Conservation (phyloP, 23 red algal genomes). For the Gracilaria caudata region DNA sequence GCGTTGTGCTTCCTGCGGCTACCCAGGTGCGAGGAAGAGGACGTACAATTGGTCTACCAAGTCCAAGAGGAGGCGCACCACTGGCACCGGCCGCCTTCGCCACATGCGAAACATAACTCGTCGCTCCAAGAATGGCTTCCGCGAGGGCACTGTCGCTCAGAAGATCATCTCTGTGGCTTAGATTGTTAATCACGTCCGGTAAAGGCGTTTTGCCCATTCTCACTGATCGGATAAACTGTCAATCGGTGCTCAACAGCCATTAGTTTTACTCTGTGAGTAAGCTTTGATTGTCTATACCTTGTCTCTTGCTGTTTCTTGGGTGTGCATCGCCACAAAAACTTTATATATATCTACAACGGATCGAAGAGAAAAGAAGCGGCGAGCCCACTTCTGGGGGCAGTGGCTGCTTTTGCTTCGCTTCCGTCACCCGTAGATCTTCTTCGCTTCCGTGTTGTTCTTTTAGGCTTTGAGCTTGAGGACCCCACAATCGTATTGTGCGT, state of each 20-base stretch:
- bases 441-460: conserved; percentile 36
- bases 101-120: conserved; percentile 85
- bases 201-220: neutral
- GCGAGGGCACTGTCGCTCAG: conserved; percentile 72
- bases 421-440: neutral
- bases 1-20: conserved; percentile 90
- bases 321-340: neutral
- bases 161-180: conserved; percentile 51
- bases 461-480: neutral
- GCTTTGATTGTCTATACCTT: neutral
- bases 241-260: neutral
- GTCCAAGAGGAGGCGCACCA: conserved; percentile 94
- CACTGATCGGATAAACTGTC: neutral
- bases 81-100: conserved; percentile 90
- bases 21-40: conserved; percentile 87
- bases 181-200: neutral
- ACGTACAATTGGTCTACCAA: conserved; percentile 96
- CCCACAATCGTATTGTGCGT: neutral
- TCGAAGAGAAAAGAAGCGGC: conserved; percentile 45
- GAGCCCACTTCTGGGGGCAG: neutral
- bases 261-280: neutral
- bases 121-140: conserved; percentile 98
- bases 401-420: neutral
- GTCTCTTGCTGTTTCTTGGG: neutral
- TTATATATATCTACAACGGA: conserved; percentile 33